These are phyloP conservation scores for Pestalotiopsis sp. DNA, from an alignment of 2,329 filamentous ascomycete genomes.

Conservation along the genomic window DNA sequence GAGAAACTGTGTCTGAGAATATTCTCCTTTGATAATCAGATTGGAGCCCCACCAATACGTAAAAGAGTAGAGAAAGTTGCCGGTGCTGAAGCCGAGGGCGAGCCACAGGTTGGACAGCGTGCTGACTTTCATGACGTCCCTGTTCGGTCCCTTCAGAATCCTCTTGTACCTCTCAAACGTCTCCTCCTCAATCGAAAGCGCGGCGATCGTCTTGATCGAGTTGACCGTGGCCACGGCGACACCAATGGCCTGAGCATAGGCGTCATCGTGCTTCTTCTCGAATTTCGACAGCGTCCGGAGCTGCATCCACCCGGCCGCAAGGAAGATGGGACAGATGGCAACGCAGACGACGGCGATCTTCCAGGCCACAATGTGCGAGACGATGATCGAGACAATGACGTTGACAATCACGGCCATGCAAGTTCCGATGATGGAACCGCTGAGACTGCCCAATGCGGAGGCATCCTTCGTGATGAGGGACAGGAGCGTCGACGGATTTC, in stretches of 20 bases:
- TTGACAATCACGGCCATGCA: constrained; percentile 66
- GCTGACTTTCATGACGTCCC: constrained; percentile 41
- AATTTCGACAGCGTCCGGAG: constrained; percentile 31
- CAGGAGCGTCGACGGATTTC: constrained; percentile 51
- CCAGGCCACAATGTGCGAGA: constrained; percentile 76
- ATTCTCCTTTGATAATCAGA: constrained; percentile 60
- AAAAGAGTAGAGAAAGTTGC: constrained; percentile 63
- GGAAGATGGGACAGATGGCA: constrained; percentile 58
- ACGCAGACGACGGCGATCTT: constrained; percentile 71
- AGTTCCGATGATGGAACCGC: constrained; percentile 52
- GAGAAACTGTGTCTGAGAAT: constrained; percentile 60
- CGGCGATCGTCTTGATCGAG: constrained; percentile 72
- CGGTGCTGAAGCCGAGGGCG: constrained; percentile 49
- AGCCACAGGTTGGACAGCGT: constrained; percentile 46
- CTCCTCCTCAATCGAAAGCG: constrained; percentile 69
- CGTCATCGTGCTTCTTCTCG: constrained; percentile 57
- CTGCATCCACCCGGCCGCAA: constrained; percentile 45
- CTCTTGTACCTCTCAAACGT: constrained; percentile 42
- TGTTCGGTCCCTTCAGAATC: constrained; percentile 34
- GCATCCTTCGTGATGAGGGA: constrained; percentile 59
- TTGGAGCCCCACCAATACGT: constrained; percentile 71
- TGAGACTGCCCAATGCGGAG: constrained; percentile 55
- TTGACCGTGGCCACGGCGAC: constrained; percentile 75
- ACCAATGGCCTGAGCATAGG: constrained; percentile 72
- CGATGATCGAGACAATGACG: constrained; percentile 63